phyloP scores from a whole-genome alignment of 257 asterid species.

The Solanum sejunctum region DNA sequence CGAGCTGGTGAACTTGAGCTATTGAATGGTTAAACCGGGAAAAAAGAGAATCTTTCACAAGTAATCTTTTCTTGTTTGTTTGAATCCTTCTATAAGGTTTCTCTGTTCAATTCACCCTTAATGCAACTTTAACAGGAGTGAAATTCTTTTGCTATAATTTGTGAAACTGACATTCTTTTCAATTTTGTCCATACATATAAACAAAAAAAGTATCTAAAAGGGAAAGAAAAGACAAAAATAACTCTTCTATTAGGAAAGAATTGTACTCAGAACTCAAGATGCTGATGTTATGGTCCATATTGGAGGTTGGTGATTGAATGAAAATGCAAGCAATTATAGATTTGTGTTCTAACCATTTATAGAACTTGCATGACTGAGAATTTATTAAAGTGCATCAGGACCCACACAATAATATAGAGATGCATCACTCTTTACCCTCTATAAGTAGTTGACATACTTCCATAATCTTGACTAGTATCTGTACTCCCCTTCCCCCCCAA shows the following conservation, averaged over 20 bases:
- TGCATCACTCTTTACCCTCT: conserved; percentile 13
- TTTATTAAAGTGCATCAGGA: conserved; percentile 23
- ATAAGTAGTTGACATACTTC: conserved; percentile 27
- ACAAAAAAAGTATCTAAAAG: background rate
- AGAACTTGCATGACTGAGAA: conserved; percentile 16
- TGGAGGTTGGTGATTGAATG: conserved; percentile 2
- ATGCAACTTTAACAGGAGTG: background rate
- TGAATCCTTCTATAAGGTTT: background rate
- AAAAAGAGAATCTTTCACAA: background rate
- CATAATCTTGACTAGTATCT: background rate
- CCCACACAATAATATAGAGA: conserved; percentile 10
- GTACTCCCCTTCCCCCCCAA: background rate
- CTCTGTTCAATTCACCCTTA: background rate
- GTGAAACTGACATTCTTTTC: background rate
- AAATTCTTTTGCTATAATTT: background rate
- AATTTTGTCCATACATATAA: background rate
- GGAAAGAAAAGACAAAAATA: background rate
- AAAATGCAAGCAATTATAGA: background rate
- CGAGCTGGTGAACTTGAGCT: background rate
- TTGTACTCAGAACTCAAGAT: background rate
- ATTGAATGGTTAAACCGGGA: background rate
- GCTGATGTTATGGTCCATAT: background rate
- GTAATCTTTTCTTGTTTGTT: background rate
- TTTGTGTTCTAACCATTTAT: background rate
- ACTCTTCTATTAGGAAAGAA: background rate